These are phyloP conservation scores for Fonsecaea pedrosoi DNA, from an alignment of 2,329 filamentous ascomycete genomes.

Conservation along the genomic window DNA sequence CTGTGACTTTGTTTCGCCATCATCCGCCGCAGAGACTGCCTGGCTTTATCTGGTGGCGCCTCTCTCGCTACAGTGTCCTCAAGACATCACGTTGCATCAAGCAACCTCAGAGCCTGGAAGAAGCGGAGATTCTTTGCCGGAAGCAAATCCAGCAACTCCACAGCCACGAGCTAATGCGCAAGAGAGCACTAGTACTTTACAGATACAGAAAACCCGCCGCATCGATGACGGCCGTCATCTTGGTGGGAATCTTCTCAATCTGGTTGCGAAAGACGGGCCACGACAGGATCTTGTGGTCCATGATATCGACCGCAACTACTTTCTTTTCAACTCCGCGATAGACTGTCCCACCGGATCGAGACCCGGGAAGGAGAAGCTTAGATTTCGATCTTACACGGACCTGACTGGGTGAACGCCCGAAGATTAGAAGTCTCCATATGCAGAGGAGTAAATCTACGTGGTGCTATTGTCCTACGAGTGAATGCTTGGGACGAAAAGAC, in stretches of 20 bases:
- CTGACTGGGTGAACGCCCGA: background rate
- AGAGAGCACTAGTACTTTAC: constrained; percentile 61
- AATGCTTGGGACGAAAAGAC: constrained; percentile 1
- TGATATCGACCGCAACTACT: constrained; percentile 23
- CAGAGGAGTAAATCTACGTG: background rate
- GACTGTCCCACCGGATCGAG: background rate
- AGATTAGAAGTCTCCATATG: background rate
- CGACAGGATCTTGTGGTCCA: constrained; percentile 41
- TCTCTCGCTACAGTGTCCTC: constrained; percentile 79
- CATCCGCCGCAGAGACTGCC: constrained; percentile 76
- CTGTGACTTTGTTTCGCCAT: constrained; percentile 67
- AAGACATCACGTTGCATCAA: constrained; percentile 74
- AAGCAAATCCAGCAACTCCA: constrained; percentile 75
- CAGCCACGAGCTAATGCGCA: constrained; percentile 66
- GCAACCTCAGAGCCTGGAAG: constrained; percentile 63
- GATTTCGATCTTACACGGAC: constrained; percentile 2
- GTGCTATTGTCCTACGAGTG: background rate
- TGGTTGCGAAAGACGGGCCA: constrained; percentile 63
- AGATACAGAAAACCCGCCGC: constrained; percentile 70
- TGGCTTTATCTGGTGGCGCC: constrained; percentile 68
- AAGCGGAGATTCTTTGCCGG: constrained; percentile 72
- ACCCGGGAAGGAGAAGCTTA: background rate
- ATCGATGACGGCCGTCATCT: constrained; percentile 67
- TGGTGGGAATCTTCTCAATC: constrained; percentile 72
- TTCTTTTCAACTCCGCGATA: constrained; percentile 13